These are phyloP conservation scores for Ophiocordyceps polyrhachis-furcata DNA, from an alignment of 2,329 filamentous ascomycete genomes.

Conservation along the genomic window DNA sequence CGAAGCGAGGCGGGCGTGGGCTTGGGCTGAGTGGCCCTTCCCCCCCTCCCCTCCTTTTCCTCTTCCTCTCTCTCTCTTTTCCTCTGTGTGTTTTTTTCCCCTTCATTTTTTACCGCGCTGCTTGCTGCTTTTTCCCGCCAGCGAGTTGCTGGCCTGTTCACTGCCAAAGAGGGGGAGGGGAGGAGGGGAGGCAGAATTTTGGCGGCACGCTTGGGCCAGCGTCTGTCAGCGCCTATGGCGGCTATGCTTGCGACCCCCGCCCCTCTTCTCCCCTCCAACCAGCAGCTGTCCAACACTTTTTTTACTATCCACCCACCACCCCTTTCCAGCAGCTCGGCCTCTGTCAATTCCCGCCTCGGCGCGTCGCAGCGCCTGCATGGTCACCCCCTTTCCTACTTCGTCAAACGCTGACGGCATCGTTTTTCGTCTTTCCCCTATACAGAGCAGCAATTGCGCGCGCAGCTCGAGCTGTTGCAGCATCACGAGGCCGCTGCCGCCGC, in stretches of 20 bases:
- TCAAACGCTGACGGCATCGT: not conserved
- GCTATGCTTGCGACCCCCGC: not conserved
- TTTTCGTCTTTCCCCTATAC: constrained; percentile 2
- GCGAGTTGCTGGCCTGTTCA: not conserved
- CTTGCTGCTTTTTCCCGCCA: not conserved
- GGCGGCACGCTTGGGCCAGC: not conserved
- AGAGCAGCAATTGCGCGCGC: constrained; percentile 24
- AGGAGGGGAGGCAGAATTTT: no score
- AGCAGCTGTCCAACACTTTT: not conserved
- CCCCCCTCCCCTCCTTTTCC: not conserved
- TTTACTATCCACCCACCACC: not conserved
- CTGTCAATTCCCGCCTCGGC: no score
- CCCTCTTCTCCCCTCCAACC: not conserved
- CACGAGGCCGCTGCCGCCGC: constrained; percentile 17
- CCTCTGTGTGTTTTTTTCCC: not conserved
- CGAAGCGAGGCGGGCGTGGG: not conserved
- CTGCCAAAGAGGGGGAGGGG: no score
- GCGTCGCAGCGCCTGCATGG: not conserved
- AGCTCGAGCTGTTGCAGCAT: constrained; percentile 24
- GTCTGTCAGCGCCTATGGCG: not conserved
- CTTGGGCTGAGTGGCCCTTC: not conserved
- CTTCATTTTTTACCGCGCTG: no score
- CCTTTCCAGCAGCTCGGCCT: not conserved
- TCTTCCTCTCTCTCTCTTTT: not conserved
- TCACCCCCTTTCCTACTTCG: not conserved